phyloP scores from a whole-genome alignment of 345 rosid species.

The Populus simonii region DNA sequence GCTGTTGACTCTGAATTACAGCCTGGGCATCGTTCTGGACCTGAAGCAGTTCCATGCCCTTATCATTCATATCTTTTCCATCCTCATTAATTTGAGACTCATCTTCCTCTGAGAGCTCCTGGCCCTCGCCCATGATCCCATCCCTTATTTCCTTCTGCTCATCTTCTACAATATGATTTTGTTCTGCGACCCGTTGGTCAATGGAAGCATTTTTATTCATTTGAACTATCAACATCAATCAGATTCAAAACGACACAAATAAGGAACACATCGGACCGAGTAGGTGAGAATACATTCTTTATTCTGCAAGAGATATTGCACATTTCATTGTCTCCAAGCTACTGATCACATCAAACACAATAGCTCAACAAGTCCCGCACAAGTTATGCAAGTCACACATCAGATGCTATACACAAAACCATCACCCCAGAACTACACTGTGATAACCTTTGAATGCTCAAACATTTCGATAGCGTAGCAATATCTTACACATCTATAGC shows the following conservation, averaged over 20 bases:
- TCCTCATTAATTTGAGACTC: slow-evolving; percentile 38
- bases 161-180: slow-evolving; percentile 23
- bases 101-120: slow-evolving; percentile 43
- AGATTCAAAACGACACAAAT: slow-evolving; percentile 35
- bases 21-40: slow-evolving; percentile 9
- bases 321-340: slow-evolving; percentile 26
- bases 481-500: not conserved
- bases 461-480: not conserved
- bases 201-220: slow-evolving; percentile 28
- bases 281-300: slow-evolving; percentile 16
- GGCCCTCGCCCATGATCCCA: slow-evolving; percentile 36
- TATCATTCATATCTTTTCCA: slow-evolving; percentile 22
- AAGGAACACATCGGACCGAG: slow-evolving; percentile 13
- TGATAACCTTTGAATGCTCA: not conserved
- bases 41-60: slow-evolving; percentile 15
- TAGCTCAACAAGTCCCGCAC: slow-evolving; percentile 14
- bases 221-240: slow-evolving; percentile 37
- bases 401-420: not conserved
- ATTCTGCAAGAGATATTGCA: slow-evolving; percentile 24
- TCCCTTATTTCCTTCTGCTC: slow-evolving; percentile 30
- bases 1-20: slow-evolving; percentile 23
- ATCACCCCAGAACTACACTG: not conserved
- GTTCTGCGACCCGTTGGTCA: slow-evolving; percentile 24
- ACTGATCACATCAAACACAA: not conserved
- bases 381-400: not conserved